A percentile compares a stretch with the other conserved stretches of the same genome.
These are phyloP conservation scores for Punctularia strigosozonata DNA, from an alignment of 768 basidiomycete species.

Conservation along the genomic window DNA sequence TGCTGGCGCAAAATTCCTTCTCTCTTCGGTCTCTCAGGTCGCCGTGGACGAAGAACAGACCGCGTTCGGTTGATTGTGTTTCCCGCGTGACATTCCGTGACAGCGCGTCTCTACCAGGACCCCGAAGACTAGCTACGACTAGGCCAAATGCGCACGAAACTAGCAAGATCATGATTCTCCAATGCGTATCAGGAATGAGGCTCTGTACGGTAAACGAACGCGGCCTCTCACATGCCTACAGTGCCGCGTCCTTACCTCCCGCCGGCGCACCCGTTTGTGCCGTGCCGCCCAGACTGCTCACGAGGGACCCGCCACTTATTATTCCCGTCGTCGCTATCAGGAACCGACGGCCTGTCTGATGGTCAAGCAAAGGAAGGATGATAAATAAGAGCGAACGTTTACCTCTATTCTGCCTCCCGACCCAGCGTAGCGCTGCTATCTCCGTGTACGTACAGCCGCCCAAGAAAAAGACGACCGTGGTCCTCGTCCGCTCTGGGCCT, in stretches of 20 bases:
- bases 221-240: too few relatives aligned
- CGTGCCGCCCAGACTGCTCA: conserved; percentile 52
- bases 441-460: conserved; percentile 98
- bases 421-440: conserved; percentile 91
- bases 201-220: too few relatives aligned
- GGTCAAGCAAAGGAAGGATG: not conserved
- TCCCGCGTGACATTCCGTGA: too few relatives aligned
- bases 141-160: too few relatives aligned
- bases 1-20: too few relatives aligned
- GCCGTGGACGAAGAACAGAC: too few relatives aligned
- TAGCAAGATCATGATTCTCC: too few relatives aligned
- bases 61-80: too few relatives aligned
- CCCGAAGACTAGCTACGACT: too few relatives aligned
- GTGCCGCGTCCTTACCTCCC: conserved; percentile 31
- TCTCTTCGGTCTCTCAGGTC: too few relatives aligned
- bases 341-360: conserved; percentile 62
- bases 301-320: conserved; percentile 62
- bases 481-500: conserved; percentile 52
- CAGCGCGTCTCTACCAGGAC: too few relatives aligned
- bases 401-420: conserved; percentile 78
- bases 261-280: conserved; percentile 20
- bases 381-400: conserved; percentile 10
- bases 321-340: conserved; percentile 89
- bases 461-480: conserved; percentile 90
- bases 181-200: too few relatives aligned